These are phyloP conservation scores for Xylaria acuta DNA, from an alignment of 495 filamentous ascomycete genomes.

Conservation along the genomic window DNA sequence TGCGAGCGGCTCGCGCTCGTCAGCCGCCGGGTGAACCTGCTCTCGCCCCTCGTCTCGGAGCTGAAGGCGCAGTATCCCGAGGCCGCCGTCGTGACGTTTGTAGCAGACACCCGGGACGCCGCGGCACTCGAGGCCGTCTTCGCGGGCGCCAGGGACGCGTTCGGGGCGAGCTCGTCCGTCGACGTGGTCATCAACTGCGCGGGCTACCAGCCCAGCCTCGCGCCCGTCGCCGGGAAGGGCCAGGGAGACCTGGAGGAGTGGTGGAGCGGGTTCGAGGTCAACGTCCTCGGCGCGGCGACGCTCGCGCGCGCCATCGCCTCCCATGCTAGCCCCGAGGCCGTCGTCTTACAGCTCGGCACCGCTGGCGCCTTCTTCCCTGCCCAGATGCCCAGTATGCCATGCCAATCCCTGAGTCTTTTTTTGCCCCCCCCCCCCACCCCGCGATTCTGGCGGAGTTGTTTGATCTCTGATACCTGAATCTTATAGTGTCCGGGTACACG, in stretches of 20 bases:
- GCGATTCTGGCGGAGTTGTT: background rate
- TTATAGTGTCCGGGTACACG: slow-evolving; percentile 38
- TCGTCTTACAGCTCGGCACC: slow-evolving; percentile 44
- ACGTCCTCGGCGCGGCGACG: slow-evolving; percentile 35
- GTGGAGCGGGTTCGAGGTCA: slow-evolving; percentile 39
- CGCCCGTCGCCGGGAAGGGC: slow-evolving; percentile 23
- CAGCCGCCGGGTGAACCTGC: background rate
- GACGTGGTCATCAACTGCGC: slow-evolving; percentile 45
- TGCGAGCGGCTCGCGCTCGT: slow-evolving; percentile 20
- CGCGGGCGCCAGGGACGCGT: background rate
- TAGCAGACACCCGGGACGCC: slow-evolving; percentile 39
- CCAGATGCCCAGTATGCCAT: slow-evolving; percentile 24
- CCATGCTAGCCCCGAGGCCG: slow-evolving; percentile 30
- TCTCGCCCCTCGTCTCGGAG: background rate
- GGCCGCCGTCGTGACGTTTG: slow-evolving; percentile 24
- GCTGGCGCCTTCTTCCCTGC: slow-evolving; percentile 37
- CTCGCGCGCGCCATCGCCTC: slow-evolving; percentile 34
- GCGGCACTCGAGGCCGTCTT: slow-evolving; percentile 30
- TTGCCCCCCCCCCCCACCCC: no score
- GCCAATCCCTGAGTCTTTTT: background rate
- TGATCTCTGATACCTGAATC: background rate
- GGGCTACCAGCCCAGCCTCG: slow-evolving; percentile 9
- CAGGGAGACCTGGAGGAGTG: slow-evolving; percentile 33
- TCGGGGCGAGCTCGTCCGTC: slow-evolving; percentile 7
- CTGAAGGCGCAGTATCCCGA: slow-evolving; percentile 20